These are phyloP conservation scores for Eimeria sp. DNA, from an alignment of 169 alveolate species.

Conservation along the genomic window DNA sequence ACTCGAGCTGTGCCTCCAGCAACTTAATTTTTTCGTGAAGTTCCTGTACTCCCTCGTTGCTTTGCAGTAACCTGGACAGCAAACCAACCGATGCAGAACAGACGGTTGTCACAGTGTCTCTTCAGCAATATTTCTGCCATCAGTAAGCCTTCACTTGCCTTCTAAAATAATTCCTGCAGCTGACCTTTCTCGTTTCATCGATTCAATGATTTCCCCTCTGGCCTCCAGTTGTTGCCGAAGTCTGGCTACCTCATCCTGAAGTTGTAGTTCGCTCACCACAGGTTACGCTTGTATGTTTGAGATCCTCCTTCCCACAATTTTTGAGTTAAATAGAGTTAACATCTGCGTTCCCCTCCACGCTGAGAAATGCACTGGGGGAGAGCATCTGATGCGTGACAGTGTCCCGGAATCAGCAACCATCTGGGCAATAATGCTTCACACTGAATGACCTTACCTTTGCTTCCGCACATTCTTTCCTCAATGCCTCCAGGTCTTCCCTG, in stretches of 20 bases:
- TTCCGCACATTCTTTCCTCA: constrained; percentile 27
- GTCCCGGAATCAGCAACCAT: background rate
- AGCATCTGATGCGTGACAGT: background rate
- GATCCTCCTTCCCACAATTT: background rate
- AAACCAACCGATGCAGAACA: background rate
- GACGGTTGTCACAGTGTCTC: background rate
- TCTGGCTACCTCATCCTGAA: constrained; percentile 43
- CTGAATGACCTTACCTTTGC: background rate
- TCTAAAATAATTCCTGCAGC: background rate
- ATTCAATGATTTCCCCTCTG: constrained; percentile 45
- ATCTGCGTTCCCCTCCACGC: background rate
- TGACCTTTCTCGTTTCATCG: constrained; percentile 60
- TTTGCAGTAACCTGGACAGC: background rate
- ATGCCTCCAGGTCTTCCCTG: constrained; percentile 25
- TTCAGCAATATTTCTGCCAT: background rate
- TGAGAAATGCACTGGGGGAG: background rate
- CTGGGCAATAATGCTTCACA: background rate
- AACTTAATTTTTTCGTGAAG: background rate
- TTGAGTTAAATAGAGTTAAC: background rate
- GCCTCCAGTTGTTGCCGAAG: constrained; percentile 40
- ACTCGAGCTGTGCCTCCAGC: constrained; percentile 62
- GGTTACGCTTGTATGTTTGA: background rate
- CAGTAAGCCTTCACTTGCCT: background rate
- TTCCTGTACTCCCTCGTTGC: constrained; percentile 29
- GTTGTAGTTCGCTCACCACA: background rate